Evolutionary conservation across 2,329 filamentous ascomycete species (phyloP), one percentile per base, ranked within the genome.

Genomic region (Xenosphaeropsis pyriputrescens): DNA sequence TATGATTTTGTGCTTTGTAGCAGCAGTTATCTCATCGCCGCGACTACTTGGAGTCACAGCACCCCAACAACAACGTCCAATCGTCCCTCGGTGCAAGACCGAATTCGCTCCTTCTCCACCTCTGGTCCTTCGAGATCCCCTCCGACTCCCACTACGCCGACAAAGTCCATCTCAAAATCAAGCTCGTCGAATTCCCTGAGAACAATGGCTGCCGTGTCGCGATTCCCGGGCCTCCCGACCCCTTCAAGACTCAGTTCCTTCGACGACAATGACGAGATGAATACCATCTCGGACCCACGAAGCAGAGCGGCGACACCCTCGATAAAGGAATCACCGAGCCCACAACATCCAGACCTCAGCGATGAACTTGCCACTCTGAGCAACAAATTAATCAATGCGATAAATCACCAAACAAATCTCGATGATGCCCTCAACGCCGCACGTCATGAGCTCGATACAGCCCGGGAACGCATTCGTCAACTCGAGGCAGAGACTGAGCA

Each of bases 341-440:
- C 60, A 1, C 67, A 64, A 33, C 69, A 74, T 43, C 68, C 70
- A 5, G 72, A 74, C 40, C 60, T 76, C 16, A 68, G 68, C 45
- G 64, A 72, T 41, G 91, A 96, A 59, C 85, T 98, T 18, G 84
- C 89, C 6, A 77, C 84, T 6, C 67, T 98, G 22, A 96, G 86
- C 60, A 89, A 86, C 35, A 98, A 98, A 59, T 75, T 98, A 45
- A 89, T 98, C 50, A 89, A 91, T 53, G 89, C 91, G 33, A 95
- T 98, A 60, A 98, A 98, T 56, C 82, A 93, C 57, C 88, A 95
- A 59, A 95, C 88, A 6, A 79, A 73, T 16, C 70, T 98, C 33
- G 91, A 96, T 58, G 91, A 98, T 57, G 83, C 76, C 9, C 67
- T 98, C 14, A 80, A 85, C 36, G 77, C 76, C 37, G 82, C 86